Evolutionary conservation across 2,329 filamentous ascomycete species (phyloP), one percentile per base, ranked within the genome.

Genomic region (Pseudogymnoascus sp.): DNA sequence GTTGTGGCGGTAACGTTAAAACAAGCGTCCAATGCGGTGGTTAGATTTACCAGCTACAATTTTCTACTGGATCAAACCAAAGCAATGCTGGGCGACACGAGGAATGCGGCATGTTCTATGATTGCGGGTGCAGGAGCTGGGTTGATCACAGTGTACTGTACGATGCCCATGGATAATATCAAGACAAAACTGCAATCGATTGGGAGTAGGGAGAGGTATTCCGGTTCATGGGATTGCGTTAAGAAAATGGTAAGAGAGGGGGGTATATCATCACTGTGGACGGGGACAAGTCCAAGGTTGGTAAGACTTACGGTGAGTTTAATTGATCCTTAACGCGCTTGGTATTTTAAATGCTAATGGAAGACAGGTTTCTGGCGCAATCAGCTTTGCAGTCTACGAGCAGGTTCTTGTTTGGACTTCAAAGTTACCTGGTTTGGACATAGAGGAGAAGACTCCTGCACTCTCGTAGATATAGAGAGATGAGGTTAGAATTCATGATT

Each of bases 81-180:
- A 7, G 31, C 18, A 1, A 61, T 64, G 63, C 61, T 64, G 45
- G 11, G 11, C 12, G 10, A 16, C 14, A 61, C 61, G 5, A 59
- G 62, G n/a, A 60, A 61, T 0, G 51, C 63, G 18, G n/a, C 60
- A 4, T 61, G 62, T 37, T 67, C 69, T 2, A 63, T 67, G 1
- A 45, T 63, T 14, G 64, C 66, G 5, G 68, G 67, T 11, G 67
- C 68, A 8, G 62, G 63, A 1, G 68, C 67, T 23, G 69, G 67
- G 2, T 47, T 70, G 3, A 29, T 70, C 2, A 71, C 70, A 3
- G 69, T 70, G 54, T 70, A 66, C 31, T 62, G 61, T 12, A 66
- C 62, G 10, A 71, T 71, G 68, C 69, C 68, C 11, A 68, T 71
- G 31, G 69, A 70, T 51, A 69, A 68, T 14, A 67, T 69, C 37